Evolutionary conservation across 768 basidiomycete genomes (phyloP).

Genomic region (Russula compacta): DNA sequence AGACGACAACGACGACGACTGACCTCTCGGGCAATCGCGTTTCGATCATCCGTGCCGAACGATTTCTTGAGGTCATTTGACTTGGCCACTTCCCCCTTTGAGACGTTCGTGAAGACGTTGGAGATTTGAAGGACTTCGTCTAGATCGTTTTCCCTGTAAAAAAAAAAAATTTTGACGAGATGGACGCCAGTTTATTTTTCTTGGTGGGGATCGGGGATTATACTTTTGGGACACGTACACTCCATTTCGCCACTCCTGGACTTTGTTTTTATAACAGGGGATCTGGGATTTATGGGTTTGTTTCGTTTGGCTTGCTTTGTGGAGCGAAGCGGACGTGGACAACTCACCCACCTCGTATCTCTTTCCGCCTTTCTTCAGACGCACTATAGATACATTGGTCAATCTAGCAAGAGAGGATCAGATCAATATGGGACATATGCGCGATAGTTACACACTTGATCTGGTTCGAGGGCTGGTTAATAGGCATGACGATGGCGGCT

Average conservation of each 20-base stretch:
- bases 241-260: slow-evolving; percentile 90
- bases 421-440: neutral
- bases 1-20: slow-evolving; percentile 13
- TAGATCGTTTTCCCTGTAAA: slow-evolving; percentile 72
- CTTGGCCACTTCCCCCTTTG: slow-evolving; percentile 91
- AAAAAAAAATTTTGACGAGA: neutral
- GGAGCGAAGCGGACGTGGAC: neutral
- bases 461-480: slow-evolving; percentile 83
- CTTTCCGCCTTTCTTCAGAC: slow-evolving; percentile 94
- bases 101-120: slow-evolving; percentile 93
- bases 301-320: neutral
- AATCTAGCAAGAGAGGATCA: slow-evolving; percentile 42
- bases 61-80: slow-evolving; percentile 85
- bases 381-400: slow-evolving; percentile 94
- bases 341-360: slow-evolving; percentile 76
- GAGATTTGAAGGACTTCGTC: slow-evolving; percentile 96
- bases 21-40: slow-evolving; percentile 77
- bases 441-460: slow-evolving; percentile 25
- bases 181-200: neutral
- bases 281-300: slow-evolving; percentile 44
- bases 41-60: slow-evolving; percentile 67
- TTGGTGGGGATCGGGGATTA: neutral
- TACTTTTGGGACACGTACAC: slow-evolving; percentile 45
- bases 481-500: slow-evolving; percentile 30
- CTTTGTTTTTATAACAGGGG: slow-evolving; percentile 99